Base-by-base conservation (phyloP, 176 grass and related monocot species). In the Aegilops tauschii region DNA sequence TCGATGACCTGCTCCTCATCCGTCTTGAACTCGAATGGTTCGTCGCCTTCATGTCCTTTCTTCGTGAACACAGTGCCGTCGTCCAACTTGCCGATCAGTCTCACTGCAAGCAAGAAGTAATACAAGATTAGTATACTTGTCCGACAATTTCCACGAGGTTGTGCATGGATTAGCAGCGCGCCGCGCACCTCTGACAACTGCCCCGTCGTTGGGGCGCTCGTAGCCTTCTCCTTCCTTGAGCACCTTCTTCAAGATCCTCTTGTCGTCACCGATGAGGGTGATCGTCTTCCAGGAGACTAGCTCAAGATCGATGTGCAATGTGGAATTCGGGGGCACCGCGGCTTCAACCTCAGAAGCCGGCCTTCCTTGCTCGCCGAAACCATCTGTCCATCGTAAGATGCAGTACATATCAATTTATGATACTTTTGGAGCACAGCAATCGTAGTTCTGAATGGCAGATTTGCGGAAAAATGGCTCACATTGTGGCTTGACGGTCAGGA, bases 401-500 rank as follows among this genome's bases (percentile, higher is more conserved):
- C 2, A 47, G 23, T 2, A 29, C 12, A 37, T 18, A 6, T 7
- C 3, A 14, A 49, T 31, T 36, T 65, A 27, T 18, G 44, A 4
- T 36, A 21, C 23, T 31, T n/a, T 3, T 8, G 14, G 18, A 82
- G 14, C 7, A 59, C 7, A 59, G 20, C 56, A 21, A 59, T 0
- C 5, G 14, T 54, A 17, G 4, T 4, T 10, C 47, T 50, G 49
- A 3, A 20, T 20, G 1, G 9, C 7, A 59, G 56, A 59, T 59
- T 59, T 7, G 1, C 7, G 78, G 3, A 13, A 3, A 45, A 1
- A 17, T 6, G 28, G 87, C 94, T 91, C 81, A 94, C 97, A 98
- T 86, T 94, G 94, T 69, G 97, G 97, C 36, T 90, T 96, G 71
- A 99, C 94, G 18, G 89, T 91, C 14, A 99, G 97, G 10, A 94